Conservation (phyloP, 2,329 filamentous ascomycete species). For the Xylaria hypoxylon region DNA sequence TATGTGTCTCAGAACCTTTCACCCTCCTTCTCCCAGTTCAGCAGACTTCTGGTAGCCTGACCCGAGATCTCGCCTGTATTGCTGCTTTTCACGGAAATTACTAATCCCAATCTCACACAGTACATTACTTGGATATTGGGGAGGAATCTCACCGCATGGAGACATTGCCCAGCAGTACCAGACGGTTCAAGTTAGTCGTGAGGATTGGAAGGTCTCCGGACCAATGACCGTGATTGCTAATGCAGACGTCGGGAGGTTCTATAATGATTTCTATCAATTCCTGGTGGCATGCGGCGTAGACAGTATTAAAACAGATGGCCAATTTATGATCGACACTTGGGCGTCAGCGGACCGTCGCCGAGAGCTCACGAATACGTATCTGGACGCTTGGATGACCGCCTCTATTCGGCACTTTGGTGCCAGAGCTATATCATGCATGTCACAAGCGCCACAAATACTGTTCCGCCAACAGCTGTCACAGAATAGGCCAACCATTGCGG, state of each 20-base stretch:
- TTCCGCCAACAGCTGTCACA: slow-evolving; percentile 85
- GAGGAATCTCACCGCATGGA: slow-evolving; percentile 81
- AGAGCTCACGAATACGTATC: slow-evolving; percentile 78
- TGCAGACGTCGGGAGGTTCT: slow-evolving; percentile 80
- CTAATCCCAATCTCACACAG: slow-evolving; percentile 16
- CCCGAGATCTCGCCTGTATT: not conserved
- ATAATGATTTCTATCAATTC: slow-evolving; percentile 91
- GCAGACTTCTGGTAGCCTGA: not conserved
- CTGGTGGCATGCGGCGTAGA: slow-evolving; percentile 80
- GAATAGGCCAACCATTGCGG: slow-evolving; percentile 78
- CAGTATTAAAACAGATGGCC: slow-evolving; percentile 91
- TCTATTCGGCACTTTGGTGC: slow-evolving; percentile 81
- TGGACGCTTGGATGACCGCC: slow-evolving; percentile 86
- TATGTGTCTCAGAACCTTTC: slow-evolving; percentile 19
- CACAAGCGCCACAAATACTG: slow-evolving; percentile 84
- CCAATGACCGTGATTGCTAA: slow-evolving; percentile 79
- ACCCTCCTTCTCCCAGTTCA: not conserved
- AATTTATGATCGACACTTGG: slow-evolving; percentile 87
- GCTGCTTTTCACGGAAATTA: not conserved
- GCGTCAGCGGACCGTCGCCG: slow-evolving; percentile 75
- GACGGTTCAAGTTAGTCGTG: slow-evolving; percentile 70
- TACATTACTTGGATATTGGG: slow-evolving; percentile 89
- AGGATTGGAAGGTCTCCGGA: slow-evolving; percentile 66
- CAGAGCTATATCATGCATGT: slow-evolving; percentile 93
- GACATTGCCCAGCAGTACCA: slow-evolving; percentile 82